phyloP scores from a whole-genome alignment of 805 yeast genomes.

The Citeromyces matritensis region DNA sequence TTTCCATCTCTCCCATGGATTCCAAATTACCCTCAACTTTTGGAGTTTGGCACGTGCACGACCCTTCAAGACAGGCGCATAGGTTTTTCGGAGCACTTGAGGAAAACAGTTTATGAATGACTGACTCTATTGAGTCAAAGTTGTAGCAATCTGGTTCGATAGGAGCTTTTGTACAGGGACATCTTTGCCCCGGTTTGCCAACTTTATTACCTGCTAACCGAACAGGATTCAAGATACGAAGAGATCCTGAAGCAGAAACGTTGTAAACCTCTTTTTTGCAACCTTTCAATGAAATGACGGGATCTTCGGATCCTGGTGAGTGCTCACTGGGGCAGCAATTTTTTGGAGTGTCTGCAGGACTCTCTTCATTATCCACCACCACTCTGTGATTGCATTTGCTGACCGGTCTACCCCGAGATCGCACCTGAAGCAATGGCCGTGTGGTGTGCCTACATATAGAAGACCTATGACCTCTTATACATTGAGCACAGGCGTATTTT shows the following conservation, averaged over 20 bases:
- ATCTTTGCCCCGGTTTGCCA: no score
- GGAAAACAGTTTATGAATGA: no score
- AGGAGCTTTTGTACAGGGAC: no score
- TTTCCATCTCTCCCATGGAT: conserved; percentile 10
- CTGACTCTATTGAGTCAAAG: neutral
- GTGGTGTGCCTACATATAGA: conserved; percentile 72
- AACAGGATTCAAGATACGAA: conserved; percentile 17
- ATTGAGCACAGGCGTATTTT: conserved; percentile 72
- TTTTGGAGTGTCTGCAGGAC: conserved; percentile 2
- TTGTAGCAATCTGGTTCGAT: neutral
- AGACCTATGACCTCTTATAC: conserved; percentile 89
- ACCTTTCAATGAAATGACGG: conserved; percentile 16
- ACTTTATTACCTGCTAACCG: no score
- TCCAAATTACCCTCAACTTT: conserved; percentile 15
- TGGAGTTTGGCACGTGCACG: conserved; percentile 7
- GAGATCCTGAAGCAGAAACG: conserved; percentile 15
- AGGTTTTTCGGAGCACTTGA: neutral
- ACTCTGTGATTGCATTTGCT: conserved; percentile 41
- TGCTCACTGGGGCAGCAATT: neutral
- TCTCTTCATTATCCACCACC: conserved; percentile 37
- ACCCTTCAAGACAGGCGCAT: conserved; percentile 1
- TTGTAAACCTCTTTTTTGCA: conserved; percentile 18
- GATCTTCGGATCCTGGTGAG: neutral
- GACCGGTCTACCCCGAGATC: conserved; percentile 81
- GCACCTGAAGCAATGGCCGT: conserved; percentile 71